Percentiles rank a stretch among this genome's conserved stretches.
Conservation (phyloP, 106 monocot genomes). For the Gastrodia elata region DNA sequence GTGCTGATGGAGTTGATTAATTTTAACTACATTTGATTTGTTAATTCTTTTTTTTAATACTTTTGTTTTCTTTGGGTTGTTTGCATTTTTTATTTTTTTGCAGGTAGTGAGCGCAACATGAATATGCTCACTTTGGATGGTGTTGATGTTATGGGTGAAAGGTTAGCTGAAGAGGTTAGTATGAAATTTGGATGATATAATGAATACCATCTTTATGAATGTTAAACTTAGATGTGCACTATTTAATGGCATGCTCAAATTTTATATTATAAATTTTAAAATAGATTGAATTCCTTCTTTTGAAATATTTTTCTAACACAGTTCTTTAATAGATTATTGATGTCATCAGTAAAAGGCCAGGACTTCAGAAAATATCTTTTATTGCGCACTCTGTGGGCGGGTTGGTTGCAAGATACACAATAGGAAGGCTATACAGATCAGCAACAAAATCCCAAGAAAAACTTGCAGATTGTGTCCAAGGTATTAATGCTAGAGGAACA, state of each 20-base stretch:
- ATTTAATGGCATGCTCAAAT: neutral
- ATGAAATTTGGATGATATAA: constrained; percentile 2
- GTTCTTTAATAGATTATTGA: constrained; percentile 41
- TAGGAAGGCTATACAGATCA: constrained; percentile 61
- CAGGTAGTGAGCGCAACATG: constrained; percentile 84
- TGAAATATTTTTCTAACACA: constrained; percentile 3
- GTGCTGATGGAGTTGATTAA: neutral
- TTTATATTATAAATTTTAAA: neutral
- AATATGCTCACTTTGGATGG: constrained; percentile 82
- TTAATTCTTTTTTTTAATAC: neutral
- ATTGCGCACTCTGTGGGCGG: constrained; percentile 92
- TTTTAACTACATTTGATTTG: neutral
- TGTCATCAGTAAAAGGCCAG: constrained; percentile 41
- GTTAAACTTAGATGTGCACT: neutral
- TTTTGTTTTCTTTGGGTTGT: neutral
- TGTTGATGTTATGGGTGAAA: constrained; percentile 93
- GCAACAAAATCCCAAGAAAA: constrained; percentile 19
- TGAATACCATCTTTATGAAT: neutral
- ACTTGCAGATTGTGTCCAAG: constrained; percentile 2
- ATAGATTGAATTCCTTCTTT: neutral
- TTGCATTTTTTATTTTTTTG: constrained; percentile 8
- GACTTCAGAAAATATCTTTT: constrained; percentile 76
- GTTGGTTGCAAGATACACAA: constrained; percentile 92
- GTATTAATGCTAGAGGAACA: constrained; percentile 35
- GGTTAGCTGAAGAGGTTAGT: constrained; percentile 85